Evolutionary conservation across 129 eudicot genomes (phyloP).

Genomic region (Artemisia argyi): DNA sequence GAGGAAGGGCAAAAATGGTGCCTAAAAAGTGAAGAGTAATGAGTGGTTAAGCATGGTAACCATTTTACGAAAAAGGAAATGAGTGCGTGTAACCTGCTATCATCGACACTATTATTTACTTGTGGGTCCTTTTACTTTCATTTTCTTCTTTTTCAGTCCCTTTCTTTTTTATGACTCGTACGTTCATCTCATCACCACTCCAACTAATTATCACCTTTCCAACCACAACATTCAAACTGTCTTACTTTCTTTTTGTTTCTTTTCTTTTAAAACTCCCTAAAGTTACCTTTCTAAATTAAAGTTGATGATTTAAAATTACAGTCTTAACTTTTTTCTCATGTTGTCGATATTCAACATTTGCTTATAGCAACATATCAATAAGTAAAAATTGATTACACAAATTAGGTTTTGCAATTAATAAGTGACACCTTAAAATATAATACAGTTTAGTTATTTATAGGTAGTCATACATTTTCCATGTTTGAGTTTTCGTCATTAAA

Average conservation of each 20-base stretch:
- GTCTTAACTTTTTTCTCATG: background rate
- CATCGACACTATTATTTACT: constrained; percentile 28
- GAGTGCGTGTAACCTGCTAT: constrained; percentile 34
- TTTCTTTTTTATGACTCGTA: constrained; percentile 14
- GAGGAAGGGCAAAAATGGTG: constrained; percentile 29
- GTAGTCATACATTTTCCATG: too few relatives aligned
- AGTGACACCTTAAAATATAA: too few relatives aligned
- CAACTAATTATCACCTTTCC: constrained; percentile 39
- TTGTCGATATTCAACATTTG: background rate
- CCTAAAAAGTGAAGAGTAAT: constrained; percentile 23
- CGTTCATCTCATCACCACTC: constrained; percentile 18
- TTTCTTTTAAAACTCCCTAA: background rate
- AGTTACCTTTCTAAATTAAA: background rate
- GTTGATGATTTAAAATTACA: background rate
- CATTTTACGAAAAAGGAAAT: constrained; percentile 22
- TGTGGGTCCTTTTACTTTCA: constrained; percentile 33
- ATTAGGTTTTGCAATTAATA: too few relatives aligned
- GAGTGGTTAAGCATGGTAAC: constrained; percentile 29
- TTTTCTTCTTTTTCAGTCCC: constrained; percentile 27
- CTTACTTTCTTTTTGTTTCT: background rate
- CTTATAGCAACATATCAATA: too few relatives aligned
- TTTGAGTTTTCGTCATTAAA: too few relatives aligned
- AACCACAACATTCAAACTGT: constrained; percentile 28
- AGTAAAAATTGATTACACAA: too few relatives aligned
- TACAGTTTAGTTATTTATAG: too few relatives aligned